phyloP scores from a whole-genome alignment of 192 early-diverging fungal genomes.

The Podila verticillata region DNA sequence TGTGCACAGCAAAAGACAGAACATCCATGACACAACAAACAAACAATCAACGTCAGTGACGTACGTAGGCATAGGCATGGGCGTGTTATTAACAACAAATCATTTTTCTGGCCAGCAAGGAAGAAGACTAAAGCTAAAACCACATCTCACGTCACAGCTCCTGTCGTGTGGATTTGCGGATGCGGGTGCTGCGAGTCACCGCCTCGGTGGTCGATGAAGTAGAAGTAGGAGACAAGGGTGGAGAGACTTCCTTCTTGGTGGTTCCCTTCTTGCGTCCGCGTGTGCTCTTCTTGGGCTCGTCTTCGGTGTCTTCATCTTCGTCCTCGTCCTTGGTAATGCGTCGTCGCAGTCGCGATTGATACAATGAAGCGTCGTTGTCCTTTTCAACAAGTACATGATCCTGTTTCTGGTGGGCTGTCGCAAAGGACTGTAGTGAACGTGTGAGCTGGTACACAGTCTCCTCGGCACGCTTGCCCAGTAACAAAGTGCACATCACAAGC shows the following conservation, averaged over 20 bases:
- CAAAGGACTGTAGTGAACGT: slow-evolving; percentile 1
- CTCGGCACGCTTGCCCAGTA: slow-evolving; percentile 43
- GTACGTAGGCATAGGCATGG: not conserved
- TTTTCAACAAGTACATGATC: not conserved
- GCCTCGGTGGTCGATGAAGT: not conserved
- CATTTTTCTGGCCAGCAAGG: not conserved
- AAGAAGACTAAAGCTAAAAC: not conserved
- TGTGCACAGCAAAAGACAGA: too few species aligned
- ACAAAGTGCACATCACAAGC: slow-evolving; percentile 31
- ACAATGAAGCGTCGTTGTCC: not conserved
- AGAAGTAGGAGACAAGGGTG: not conserved
- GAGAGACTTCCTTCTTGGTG: slow-evolving; percentile 6
- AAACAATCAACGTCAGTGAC: too few species aligned
- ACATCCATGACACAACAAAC: too few species aligned
- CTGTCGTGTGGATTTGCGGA: slow-evolving; percentile 26
- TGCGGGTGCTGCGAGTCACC: slow-evolving; percentile 15
- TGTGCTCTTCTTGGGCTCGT: slow-evolving; percentile 21
- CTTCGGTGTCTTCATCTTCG: slow-evolving; percentile 10
- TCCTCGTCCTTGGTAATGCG: slow-evolving; percentile 7
- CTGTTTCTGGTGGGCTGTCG: slow-evolving; percentile 3
- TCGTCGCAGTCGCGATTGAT: not conserved
- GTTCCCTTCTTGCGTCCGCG: slow-evolving; percentile 25
- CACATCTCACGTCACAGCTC: slow-evolving; percentile 6
- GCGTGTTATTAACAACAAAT: not conserved
- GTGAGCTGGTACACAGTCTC: slow-evolving; percentile 6